These are phyloP conservation scores for Coelastrella sp. DNA, from an alignment of 139 green algal genomes.

Conservation along the genomic window DNA sequence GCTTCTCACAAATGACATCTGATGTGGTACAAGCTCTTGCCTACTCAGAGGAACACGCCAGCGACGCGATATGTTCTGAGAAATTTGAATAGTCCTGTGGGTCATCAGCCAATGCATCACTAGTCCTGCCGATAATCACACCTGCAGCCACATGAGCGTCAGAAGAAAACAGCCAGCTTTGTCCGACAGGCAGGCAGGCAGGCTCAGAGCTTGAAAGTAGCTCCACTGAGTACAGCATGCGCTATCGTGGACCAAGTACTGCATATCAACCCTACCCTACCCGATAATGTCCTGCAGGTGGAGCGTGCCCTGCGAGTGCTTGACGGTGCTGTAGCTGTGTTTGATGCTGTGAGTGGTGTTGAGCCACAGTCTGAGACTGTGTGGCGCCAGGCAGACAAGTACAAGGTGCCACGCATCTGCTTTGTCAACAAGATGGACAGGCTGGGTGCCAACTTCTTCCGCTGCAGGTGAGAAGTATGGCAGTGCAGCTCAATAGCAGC, in stretches of 20 bases:
- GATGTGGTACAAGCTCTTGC: no score
- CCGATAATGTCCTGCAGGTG: slow-evolving; percentile 69
- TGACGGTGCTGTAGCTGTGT: slow-evolving; percentile 96
- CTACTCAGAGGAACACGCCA: no score
- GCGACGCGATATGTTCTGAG: no score
- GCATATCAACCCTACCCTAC: no score
- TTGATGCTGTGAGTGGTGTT: slow-evolving; percentile 97
- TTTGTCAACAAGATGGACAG: slow-evolving; percentile 99
- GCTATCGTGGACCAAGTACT: neutral
- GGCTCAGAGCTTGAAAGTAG: neutral
- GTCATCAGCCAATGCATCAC: no score
- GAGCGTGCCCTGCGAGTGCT: slow-evolving; percentile 99
- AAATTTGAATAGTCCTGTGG: no score
- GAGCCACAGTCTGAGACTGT: slow-evolving; percentile 98
- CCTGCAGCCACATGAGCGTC: no score
- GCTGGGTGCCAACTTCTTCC: slow-evolving; percentile 98
- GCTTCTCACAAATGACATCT: no score
- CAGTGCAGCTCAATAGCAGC: neutral
- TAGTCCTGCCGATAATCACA: no score
- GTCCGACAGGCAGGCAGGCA: no score
- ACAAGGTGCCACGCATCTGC: slow-evolving; percentile 93
- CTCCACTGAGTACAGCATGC: neutral
- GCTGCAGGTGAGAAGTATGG: neutral
- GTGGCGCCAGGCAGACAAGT: slow-evolving; percentile 99
- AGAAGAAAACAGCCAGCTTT: no score